Evolutionary conservation across 768 basidiomycete species (phyloP).

Genomic region (Leccinum olivaceopallidum): DNA sequence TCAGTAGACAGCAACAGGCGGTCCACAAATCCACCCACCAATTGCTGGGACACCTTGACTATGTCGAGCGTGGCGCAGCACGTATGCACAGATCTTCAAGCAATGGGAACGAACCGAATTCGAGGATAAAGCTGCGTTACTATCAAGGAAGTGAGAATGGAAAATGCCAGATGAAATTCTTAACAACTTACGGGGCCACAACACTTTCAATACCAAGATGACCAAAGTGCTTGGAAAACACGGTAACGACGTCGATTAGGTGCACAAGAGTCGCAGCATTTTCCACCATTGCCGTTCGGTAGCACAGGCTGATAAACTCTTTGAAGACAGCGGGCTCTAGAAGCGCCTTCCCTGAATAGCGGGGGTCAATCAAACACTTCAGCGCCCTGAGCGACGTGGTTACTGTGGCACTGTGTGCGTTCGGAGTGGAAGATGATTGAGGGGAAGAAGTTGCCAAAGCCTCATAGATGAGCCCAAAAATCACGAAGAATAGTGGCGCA

Average conservation of each 20-base stretch:
- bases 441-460: constrained; percentile 68
- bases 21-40: constrained; percentile 38
- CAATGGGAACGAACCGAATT: constrained; percentile 58
- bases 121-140: constrained; percentile 34
- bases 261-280: constrained; percentile 67
- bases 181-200: constrained; percentile 20
- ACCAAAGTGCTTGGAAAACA: constrained; percentile 48
- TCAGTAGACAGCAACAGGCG: constrained; percentile 10
- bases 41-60: constrained; percentile 49
- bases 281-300: constrained; percentile 89
- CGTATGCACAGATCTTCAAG: constrained; percentile 78
- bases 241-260: constrained; percentile 66
- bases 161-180: background rate
- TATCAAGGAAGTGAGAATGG: constrained; percentile 5
- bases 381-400: constrained; percentile 73
- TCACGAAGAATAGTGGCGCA: constrained; percentile 78
- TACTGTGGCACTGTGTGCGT: constrained; percentile 47
- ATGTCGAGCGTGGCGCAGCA: constrained; percentile 71
- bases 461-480: constrained; percentile 96
- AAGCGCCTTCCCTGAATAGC: constrained; percentile 80
- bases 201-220: constrained; percentile 28
- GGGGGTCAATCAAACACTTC: constrained; percentile 74
- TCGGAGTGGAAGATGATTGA: constrained; percentile 47
- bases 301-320: constrained; percentile 85
- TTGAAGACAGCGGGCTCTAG: constrained; percentile 83